phyloP scores from a whole-genome alignment of 768 basidiomycete species.

The Hericium coralloides region DNA sequence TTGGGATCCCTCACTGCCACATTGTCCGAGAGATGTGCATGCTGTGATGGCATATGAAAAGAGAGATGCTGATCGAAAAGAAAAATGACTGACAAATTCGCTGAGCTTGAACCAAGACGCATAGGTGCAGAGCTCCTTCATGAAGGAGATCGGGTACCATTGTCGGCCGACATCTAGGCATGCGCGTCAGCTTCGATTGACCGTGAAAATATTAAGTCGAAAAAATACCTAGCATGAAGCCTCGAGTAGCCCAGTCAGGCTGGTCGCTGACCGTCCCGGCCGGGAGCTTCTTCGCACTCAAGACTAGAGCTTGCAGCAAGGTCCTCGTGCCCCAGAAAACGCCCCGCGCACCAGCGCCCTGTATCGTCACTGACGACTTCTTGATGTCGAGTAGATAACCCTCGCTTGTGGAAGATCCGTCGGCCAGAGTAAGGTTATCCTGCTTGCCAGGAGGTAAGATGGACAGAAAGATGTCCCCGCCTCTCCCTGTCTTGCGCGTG shows the following conservation, averaged over 20 bases:
- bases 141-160: conserved; percentile 19
- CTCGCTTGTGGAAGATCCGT: conserved; percentile 10
- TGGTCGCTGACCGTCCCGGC: conserved; percentile 14
- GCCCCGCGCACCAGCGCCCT: conserved; percentile 17
- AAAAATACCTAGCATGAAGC: conserved; percentile 19
- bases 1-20: conserved; percentile 10
- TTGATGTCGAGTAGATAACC: conserved; percentile 16
- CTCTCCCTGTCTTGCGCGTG: neutral
- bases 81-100: conserved; percentile 17
- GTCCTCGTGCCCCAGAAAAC: conserved; percentile 22
- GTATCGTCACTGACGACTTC: conserved; percentile 10
- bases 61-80: neutral
- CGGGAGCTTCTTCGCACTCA: conserved; percentile 16
- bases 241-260: conserved; percentile 19
- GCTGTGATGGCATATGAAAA: conserved; percentile 5
- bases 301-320: conserved; percentile 18
- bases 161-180: conserved; percentile 17
- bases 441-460: neutral
- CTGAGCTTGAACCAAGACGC: conserved; percentile 21
- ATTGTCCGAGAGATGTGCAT: conserved; percentile 22
- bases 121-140: conserved; percentile 19
- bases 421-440: neutral
- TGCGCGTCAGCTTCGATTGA: neutral
- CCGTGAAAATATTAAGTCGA: neutral
- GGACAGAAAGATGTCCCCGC: neutral